phyloP scores from a whole-genome alignment of 176 grass and related monocot genomes.

The Avena sativa region DNA sequence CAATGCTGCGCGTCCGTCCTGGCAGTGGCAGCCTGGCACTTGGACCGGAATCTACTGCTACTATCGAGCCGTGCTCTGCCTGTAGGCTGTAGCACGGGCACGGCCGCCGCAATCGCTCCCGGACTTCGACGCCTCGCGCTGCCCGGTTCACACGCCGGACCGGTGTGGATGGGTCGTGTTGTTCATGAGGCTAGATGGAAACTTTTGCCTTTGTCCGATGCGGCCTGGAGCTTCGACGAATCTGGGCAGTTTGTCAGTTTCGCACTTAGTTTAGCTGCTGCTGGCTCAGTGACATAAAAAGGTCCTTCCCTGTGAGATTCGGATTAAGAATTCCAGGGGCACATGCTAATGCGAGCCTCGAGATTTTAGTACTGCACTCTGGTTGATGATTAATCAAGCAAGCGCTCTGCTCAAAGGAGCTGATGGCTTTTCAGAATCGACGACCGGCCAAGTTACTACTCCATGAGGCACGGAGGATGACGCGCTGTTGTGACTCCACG shows the following conservation, averaged over 20 bases:
- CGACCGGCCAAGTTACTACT: no score
- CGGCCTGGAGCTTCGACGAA: not conserved
- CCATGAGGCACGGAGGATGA: no score
- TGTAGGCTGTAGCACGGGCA: not conserved
- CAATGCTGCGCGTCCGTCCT: not conserved
- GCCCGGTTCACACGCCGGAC: not conserved
- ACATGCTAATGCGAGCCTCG: slow-evolving; percentile 23
- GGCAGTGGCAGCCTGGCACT: not conserved
- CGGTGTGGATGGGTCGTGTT: not conserved
- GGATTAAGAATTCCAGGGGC: slow-evolving; percentile 1
- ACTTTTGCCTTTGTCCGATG: not conserved
- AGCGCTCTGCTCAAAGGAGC: not conserved
- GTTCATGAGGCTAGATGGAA: not conserved
- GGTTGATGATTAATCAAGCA: not conserved
- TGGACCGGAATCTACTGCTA: not conserved
- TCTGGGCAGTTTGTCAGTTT: not conserved
- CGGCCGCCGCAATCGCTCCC: slow-evolving; percentile 16
- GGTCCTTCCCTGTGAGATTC: no score
- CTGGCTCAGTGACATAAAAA: no score
- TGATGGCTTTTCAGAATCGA: not conserved
- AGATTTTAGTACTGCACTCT: not conserved
- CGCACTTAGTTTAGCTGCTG: not conserved
- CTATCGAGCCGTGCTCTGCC: not conserved
- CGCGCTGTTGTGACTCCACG: no score
- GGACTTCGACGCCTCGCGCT: not conserved